These are phyloP conservation scores for Yamadazyma conglobata DNA, from an alignment of 1,139 yeast genomes.

Conservation along the genomic window DNA sequence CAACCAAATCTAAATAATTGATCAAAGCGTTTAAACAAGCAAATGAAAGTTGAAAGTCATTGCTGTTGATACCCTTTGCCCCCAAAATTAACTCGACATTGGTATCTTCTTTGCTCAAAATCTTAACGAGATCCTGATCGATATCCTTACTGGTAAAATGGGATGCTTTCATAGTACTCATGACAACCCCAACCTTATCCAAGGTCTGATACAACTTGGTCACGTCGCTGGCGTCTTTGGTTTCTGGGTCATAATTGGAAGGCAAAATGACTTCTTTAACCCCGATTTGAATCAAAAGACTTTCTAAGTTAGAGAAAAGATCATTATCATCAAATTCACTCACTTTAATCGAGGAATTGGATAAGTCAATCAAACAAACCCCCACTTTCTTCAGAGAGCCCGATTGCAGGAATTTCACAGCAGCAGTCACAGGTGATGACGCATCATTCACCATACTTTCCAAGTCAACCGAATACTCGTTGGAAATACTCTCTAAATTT, in stretches of 20 bases:
- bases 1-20: slow-evolving; percentile 59
- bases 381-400: slow-evolving; percentile 58
- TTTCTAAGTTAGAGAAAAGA: slow-evolving; percentile 78
- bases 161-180: slow-evolving; percentile 55
- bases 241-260: slow-evolving; percentile 32
- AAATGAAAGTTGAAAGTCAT: slow-evolving; percentile 32
- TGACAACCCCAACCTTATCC: slow-evolving; percentile 69
- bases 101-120: slow-evolving; percentile 44
- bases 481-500: slow-evolving; percentile 53
- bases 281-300: slow-evolving; percentile 81
- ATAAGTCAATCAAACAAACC: slow-evolving; percentile 75
- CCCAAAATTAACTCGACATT: slow-evolving; percentile 53
- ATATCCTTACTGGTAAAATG: slow-evolving; percentile 61
- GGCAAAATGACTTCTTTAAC: slow-evolving; percentile 79
- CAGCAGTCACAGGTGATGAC: slow-evolving; percentile 71
- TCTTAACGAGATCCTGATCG: slow-evolving; percentile 68
- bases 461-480: slow-evolving; percentile 50
- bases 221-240: slow-evolving; percentile 27
- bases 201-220: slow-evolving; percentile 59
- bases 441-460: slow-evolving; percentile 64
- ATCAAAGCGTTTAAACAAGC: slow-evolving; percentile 62
- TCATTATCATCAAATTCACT: slow-evolving; percentile 87
- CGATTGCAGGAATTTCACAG: slow-evolving; percentile 55
- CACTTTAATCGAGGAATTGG: slow-evolving; percentile 61
- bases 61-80: slow-evolving; percentile 49